Conservation (phyloP, 2,329 filamentous ascomycete species). For the Monascus ruber region DNA sequence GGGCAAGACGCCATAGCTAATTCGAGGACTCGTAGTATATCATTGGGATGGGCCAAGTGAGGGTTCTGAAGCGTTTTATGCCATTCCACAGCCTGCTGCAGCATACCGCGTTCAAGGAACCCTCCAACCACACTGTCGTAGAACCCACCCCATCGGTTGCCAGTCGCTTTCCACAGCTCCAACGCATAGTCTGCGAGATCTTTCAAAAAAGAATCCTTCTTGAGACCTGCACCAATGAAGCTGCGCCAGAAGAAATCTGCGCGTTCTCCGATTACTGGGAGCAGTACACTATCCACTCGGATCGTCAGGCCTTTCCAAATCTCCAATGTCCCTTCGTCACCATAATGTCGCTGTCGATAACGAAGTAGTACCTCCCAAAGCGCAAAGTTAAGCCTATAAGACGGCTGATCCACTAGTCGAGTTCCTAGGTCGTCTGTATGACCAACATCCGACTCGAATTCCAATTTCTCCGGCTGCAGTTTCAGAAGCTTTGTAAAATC, state of each 20-base stretch:
- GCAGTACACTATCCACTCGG: slow-evolving; percentile 16
- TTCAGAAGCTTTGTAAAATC: slow-evolving; percentile 3
- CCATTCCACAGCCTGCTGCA: slow-evolving; percentile 22
- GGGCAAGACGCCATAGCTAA: slow-evolving; percentile 13
- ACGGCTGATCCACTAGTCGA: slow-evolving; percentile 27
- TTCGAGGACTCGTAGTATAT: slow-evolving; percentile 19
- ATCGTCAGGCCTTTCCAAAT: slow-evolving; percentile 30
- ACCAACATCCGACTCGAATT: slow-evolving; percentile 33
- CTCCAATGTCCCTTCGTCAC: slow-evolving; percentile 28
- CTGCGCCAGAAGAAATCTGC: slow-evolving; percentile 33
- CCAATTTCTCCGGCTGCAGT: slow-evolving; percentile 23
- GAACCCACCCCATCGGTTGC: slow-evolving; percentile 26
- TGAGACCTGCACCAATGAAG: slow-evolving; percentile 26
- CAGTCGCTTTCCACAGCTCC: slow-evolving; percentile 27
- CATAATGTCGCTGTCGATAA: slow-evolving; percentile 33
- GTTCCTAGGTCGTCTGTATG: slow-evolving; percentile 22
- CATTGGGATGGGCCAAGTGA: slow-evolving; percentile 18
- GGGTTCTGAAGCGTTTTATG: slow-evolving; percentile 26
- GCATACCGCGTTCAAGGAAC: slow-evolving; percentile 19
- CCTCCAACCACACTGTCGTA: slow-evolving; percentile 28
- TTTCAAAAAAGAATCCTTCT: slow-evolving; percentile 20
- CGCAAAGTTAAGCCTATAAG: slow-evolving; percentile 23
- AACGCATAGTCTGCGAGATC: slow-evolving; percentile 28
- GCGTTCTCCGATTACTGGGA: slow-evolving; percentile 25
- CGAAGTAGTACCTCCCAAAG: slow-evolving; percentile 36